phyloP scores from a whole-genome alignment of 2,329 filamentous ascomycete genomes.

The Aspergillus persii region DNA sequence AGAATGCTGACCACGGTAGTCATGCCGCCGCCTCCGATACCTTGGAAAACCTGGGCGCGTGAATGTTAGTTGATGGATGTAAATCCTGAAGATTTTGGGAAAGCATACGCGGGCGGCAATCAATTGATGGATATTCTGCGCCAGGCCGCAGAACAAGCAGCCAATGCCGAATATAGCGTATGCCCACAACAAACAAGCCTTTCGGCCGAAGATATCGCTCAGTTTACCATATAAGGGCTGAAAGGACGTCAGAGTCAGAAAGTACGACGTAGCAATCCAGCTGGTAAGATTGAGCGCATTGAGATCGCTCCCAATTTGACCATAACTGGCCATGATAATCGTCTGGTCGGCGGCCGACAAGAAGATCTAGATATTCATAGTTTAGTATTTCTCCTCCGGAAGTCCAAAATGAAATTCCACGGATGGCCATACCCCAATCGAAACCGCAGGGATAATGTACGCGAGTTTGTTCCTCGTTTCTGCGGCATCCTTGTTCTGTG shows the following conservation, averaged over 20 bases:
- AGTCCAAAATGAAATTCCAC: conserved; percentile 7
- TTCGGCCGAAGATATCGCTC: conserved; percentile 60
- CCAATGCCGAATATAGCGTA: conserved; percentile 56
- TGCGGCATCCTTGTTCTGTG: conserved; percentile 34
- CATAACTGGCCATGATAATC: conserved; percentile 74
- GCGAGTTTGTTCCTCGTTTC: conserved; percentile 52
- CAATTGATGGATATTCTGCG: conserved; percentile 63
- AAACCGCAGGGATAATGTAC: conserved; percentile 61
- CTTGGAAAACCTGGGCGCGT: conserved; percentile 50
- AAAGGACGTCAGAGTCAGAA: conserved; percentile 71
- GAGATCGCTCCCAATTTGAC: conserved; percentile 72
- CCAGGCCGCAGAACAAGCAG: conserved; percentile 54
- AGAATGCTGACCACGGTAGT: conserved; percentile 67
- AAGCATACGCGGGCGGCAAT: conserved; percentile 57
- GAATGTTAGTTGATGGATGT: not conserved
- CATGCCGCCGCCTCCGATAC: conserved; percentile 70
- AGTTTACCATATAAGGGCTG: conserved; percentile 65
- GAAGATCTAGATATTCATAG: conserved; percentile 57
- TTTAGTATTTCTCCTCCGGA: conserved; percentile 12
- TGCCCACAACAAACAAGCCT: conserved; percentile 49
- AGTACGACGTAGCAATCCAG: conserved; percentile 71
- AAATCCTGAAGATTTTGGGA: conserved; percentile 33
- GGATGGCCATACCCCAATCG: conserved; percentile 55
- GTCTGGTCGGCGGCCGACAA: conserved; percentile 74
- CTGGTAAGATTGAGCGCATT: conserved; percentile 71